Base-by-base conservation (phyloP, 2,329 filamentous ascomycete genomes). In the Aspergillus pseudotamarii region DNA sequence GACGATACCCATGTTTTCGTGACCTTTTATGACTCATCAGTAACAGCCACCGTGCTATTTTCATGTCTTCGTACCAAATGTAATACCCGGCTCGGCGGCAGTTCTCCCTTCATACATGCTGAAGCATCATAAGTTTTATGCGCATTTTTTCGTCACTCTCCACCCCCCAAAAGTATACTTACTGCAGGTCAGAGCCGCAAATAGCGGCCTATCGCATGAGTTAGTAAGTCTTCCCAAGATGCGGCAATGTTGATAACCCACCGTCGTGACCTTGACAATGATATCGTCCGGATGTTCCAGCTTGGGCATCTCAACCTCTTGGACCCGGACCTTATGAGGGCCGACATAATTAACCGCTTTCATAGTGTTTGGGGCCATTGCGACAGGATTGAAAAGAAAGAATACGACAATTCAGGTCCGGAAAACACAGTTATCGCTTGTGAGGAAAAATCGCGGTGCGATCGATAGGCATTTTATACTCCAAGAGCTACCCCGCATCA, bases 91-190 rank as follows among this genome's bases (percentile, higher is more conserved):
- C 70, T 89, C 80, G 4, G 88, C 88, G 6, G 87, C 86, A 0
- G 87, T 90, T 58, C 88, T 77, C 1, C 88, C 88, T 73, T 90
- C 86, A 63, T 90, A 90, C 86, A 88, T 88, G 73, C 70, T 72
- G 56, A 8, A 6, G 11, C 1, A 5, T 9, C 26, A 58, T 87
- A 75, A 63, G 80, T 68, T 63, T 79, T 73, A 6, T 45, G 58
- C 14, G 66, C 64, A 41, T 59, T 65, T 0, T 65, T 59, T n/a
- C 11, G 12, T 19, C 26, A n/a, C 32, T 30, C 8, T 57, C 43
- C 9, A 68, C 78, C 72, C 75, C 32, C 30, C 16, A n/a, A 28
- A 28, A 32, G 28, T 48, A 19, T 6, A 66, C 69, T 66, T 62
- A 72, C 75, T 83, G 81, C 54, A 84, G 69, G 60, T 84, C 82